Percentiles rank a stretch among this genome's conserved stretches.
Conservation (phyloP, 1,139 yeast species). For the Pichia sp. region DNA sequence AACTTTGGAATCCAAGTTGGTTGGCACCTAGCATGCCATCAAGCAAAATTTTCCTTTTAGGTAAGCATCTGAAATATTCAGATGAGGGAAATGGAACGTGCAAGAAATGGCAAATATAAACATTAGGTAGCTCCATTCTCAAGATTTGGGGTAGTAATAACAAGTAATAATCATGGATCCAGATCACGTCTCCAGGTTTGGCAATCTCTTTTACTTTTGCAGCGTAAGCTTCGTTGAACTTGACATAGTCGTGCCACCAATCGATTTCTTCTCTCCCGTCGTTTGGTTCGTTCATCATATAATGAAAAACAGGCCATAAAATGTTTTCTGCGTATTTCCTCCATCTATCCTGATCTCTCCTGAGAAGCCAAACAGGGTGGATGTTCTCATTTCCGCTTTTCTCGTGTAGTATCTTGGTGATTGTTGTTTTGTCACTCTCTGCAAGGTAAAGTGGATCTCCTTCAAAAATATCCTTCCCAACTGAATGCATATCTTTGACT, state of each 20-base stretch:
- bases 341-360: conserved; percentile 74
- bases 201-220: conserved; percentile 69
- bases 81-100: conserved; percentile 94
- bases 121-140: conserved; percentile 77
- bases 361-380: conserved; percentile 83
- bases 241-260: conserved; percentile 91
- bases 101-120: conserved; percentile 74
- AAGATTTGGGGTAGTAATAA: conserved; percentile 80
- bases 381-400: conserved; percentile 49
- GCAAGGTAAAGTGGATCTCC: conserved; percentile 63
- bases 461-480: conserved; percentile 18
- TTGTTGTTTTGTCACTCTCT: conserved; percentile 48
- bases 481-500: conserved; percentile 1
- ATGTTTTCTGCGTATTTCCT: conserved; percentile 83
- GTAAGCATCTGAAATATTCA: conserved; percentile 87
- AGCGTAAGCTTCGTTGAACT: conserved; percentile 86
- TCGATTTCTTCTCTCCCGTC: conserved; percentile 68
- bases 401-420: conserved; percentile 43
- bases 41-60: conserved; percentile 74
- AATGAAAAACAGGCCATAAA: conserved; percentile 93
- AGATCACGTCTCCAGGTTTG: conserved; percentile 85
- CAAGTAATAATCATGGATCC: conserved; percentile 93
- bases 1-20: conserved; percentile 79
- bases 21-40: conserved; percentile 93
- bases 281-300: conserved; percentile 68